Evolutionary conservation across 768 basidiomycete species (phyloP).

Genomic region (Phylloporus sp.): DNA sequence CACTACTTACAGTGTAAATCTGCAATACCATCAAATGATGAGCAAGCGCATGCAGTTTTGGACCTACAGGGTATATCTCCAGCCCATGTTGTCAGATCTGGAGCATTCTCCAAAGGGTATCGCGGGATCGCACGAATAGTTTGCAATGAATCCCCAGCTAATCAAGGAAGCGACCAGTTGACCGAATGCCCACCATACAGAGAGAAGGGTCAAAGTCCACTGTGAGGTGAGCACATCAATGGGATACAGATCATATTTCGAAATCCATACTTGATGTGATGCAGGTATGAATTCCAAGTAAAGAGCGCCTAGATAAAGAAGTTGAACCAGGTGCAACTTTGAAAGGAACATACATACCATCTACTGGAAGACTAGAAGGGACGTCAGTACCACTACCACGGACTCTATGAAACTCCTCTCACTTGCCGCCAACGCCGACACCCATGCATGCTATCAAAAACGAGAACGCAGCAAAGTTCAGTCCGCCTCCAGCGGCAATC

Average conservation of each 20-base stretch:
- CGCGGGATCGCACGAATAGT: constrained; percentile 44
- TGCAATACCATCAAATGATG: constrained; percentile 11
- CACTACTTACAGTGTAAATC: constrained; percentile 37
- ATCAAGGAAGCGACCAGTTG: constrained; percentile 47
- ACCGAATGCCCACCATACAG: constrained; percentile 50
- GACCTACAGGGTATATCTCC: constrained; percentile 49
- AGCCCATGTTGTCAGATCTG: constrained; percentile 51
- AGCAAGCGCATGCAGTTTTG: background rate
- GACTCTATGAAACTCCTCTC: constrained; percentile 19
- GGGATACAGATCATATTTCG: background rate
- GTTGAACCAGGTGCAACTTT: background rate
- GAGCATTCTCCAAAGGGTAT: constrained; percentile 37
- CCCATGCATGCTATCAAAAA: constrained; percentile 44
- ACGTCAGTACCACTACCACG: constrained; percentile 18
- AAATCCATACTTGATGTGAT: constrained; percentile 32
- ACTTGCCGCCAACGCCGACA: constrained; percentile 51
- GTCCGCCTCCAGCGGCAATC: constrained; percentile 42
- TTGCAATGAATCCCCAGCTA: constrained; percentile 52
- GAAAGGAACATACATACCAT: constrained; percentile 33
- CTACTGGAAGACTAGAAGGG: constrained; percentile 37
- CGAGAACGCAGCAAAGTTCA: constrained; percentile 43
- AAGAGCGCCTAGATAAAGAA: constrained; percentile 34
- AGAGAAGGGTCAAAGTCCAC: constrained; percentile 52
- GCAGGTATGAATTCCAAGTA: constrained; percentile 43
- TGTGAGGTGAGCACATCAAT: constrained; percentile 14